Base-by-base conservation (phyloP, 2,329 filamentous ascomycete genomes). In the Elsinoe australis region DNA sequence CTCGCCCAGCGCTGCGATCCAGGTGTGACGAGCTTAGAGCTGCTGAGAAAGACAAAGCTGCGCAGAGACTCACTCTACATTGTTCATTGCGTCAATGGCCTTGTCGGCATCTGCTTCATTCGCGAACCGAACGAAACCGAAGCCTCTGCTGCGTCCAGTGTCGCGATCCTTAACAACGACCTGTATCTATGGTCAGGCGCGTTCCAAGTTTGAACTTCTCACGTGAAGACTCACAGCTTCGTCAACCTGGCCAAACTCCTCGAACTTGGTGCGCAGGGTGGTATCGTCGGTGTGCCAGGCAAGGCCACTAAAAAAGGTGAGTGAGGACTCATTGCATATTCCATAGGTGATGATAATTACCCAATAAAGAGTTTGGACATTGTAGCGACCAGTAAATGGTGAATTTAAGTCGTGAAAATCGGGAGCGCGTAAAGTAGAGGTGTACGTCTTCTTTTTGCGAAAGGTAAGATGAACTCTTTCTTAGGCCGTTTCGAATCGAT, bases 141-240 rank as follows among this genome's bases (percentile, higher is more conserved):
- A 98, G 52, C 92, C 92, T 67, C 92, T 87, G 75, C 89, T 95
- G 67, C 90, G 87, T 60, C 87, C 86, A 62, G 90, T 95, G 65
- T 96, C 90, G 62, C 89, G 87, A 68, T 98, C 90, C 73, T 95
- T 96, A 61, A 96, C 89, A 58, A 98, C 90, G 54, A 95, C 86
- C 90, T 96, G 62, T 8, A 41, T 50, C 21, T 47, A 12, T 51
- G 45, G 51, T 49, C 17, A 53, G 34, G 29, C 36, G 4, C 39
- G 14, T 21, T 10, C 3, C 31, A 47, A n/a, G n/a, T n/a, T n/a
- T n/a, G n/a, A n/a, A n/a, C n/a, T n/a, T n/a, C n/a, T n/a, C n/a
- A n/a, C n/a, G n/a, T n/a, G n/a, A n/a, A n/a, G n/a, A 84, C 87
- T 69, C 79, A 96, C 92, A 60, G 92, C 92, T 80, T 98, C 90